A percentile compares a stretch with the other conserved stretches of the same genome.
These are phyloP conservation scores for Luffa aegyptiaca DNA, from an alignment of 306 rosid species.

Conservation along the genomic window DNA sequence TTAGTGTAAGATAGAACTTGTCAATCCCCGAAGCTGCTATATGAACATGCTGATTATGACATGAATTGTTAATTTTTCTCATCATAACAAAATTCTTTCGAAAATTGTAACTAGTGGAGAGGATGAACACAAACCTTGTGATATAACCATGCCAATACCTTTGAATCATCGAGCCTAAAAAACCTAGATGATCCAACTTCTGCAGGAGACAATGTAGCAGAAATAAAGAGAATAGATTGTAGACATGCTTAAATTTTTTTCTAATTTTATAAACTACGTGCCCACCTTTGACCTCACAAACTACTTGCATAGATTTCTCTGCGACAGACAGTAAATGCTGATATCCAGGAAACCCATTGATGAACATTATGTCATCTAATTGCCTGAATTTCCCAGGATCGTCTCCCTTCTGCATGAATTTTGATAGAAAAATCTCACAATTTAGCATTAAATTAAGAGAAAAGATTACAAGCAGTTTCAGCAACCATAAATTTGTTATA, in stretches of 20 bases:
- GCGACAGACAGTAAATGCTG: slow-evolving; percentile 49
- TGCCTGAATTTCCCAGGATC: slow-evolving; percentile 87
- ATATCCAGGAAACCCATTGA: slow-evolving; percentile 81
- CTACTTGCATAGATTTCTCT: slow-evolving; percentile 72
- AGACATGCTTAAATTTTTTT: neutral
- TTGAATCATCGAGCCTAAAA: slow-evolving; percentile 88
- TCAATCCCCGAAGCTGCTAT: neutral
- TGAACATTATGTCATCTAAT: slow-evolving; percentile 64
- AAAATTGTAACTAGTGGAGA: neutral
- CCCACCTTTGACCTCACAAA: slow-evolving; percentile 75
- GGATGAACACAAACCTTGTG: slow-evolving; percentile 49
- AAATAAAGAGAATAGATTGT: slow-evolving; percentile 10
- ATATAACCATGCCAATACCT: slow-evolving; percentile 69
- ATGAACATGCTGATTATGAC: neutral
- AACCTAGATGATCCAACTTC: slow-evolving; percentile 70
- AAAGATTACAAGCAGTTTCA: neutral
- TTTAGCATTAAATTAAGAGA: neutral
- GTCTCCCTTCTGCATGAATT: slow-evolving; percentile 60
- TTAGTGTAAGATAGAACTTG: neutral
- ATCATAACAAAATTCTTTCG: neutral
- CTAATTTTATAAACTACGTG: neutral
- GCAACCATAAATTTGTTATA: neutral
- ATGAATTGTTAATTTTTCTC: neutral
- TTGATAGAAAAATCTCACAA: neutral
- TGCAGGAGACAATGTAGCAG: slow-evolving; percentile 24